Percentiles rank a stretch among this genome's conserved stretches.
Conservation (phyloP, 805 yeast species). For the Tetrapisispora arboricola region DNA sequence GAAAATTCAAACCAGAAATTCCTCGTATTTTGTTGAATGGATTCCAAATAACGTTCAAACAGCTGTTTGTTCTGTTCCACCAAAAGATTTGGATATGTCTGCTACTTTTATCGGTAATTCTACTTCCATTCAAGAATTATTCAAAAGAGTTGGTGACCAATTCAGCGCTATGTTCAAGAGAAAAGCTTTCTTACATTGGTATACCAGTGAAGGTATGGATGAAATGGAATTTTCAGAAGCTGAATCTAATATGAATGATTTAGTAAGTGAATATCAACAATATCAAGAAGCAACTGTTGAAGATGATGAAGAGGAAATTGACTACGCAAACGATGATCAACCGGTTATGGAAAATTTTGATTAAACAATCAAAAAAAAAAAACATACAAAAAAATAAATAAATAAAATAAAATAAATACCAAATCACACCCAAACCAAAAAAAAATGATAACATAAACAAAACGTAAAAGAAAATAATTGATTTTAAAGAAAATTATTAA, state of each 20-base stretch:
- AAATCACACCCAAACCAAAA: not conserved
- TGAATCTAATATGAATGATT: slow-evolving; percentile 80
- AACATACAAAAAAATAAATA: not conserved
- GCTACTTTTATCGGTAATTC: slow-evolving; percentile 93
- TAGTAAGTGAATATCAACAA: slow-evolving; percentile 84
- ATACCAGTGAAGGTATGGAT: slow-evolving; percentile 93
- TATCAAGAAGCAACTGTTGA: slow-evolving; percentile 76
- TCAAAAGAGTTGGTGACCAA: slow-evolving; percentile 82
- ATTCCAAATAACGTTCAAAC: slow-evolving; percentile 93
- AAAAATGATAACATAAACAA: too few species aligned
- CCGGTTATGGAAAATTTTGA: slow-evolving; percentile 28
- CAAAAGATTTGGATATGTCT: slow-evolving; percentile 74
- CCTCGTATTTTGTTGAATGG: slow-evolving; percentile 87
- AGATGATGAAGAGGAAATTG: slow-evolving; percentile 57
- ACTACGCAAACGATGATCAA: slow-evolving; percentile 28
- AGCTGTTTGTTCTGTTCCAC: slow-evolving; percentile 86
- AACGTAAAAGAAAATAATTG: too few species aligned
- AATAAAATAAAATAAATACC: not conserved
- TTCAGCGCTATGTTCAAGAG: slow-evolving; percentile 88
- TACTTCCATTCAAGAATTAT: slow-evolving; percentile 84
- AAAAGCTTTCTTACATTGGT: slow-evolving; percentile 95
- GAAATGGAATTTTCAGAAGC: slow-evolving; percentile 92
- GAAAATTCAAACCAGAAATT: slow-evolving; percentile 70
- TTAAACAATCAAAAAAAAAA: slow-evolving; percentile 4
- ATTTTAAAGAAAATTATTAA: too few species aligned